Base-by-base conservation (phyloP, 192 early-diverging fungal genomes). In the Coemansia sp. region DNA sequence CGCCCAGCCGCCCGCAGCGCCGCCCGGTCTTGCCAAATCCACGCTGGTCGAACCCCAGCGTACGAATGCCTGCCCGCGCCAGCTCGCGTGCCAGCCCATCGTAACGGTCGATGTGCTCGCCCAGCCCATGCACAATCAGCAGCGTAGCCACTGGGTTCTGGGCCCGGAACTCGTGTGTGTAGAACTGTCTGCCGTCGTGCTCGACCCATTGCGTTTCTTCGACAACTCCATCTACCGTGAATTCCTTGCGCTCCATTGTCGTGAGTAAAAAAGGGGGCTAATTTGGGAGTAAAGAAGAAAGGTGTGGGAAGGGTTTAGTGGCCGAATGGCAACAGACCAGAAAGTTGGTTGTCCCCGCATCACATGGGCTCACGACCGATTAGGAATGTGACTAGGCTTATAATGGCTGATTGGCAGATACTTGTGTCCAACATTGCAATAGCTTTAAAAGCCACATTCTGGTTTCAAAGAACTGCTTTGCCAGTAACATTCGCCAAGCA, bases 71-170 rank as follows among this genome's bases (percentile, higher is more conserved):
- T 1, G 51, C 44, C 2, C 38, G 71, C 7, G 83, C 83, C 67
- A 86, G 82, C 4, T 55, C 38, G 37, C 69, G 58, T 19, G 76
- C 84, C 55, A 86, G 48, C 23, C 73, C 65, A 7, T 72, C 74
- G 72, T 89, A 89, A 11, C 87, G 81, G 59, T 78, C 63, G 56
- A 82, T 69, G 63, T 87, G 86, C 62, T 89, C 87, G 57, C 87
- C 84, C 44, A 87, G 67, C 0, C 87, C 87, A 62, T 89, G 87
- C 53, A 86, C 69, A 31, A 82, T 37, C 20, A 83, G 59, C 46
- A 85, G 49, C 9, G 82, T 82, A 46, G 86, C 86, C 12, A 58
- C 54, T 15, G 75, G 73, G 52, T 74, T 60, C 10, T 40, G 54
- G 10, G 76, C 37, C 36, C 63, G 67, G 58, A 34, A 76, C 26